phyloP scores from a whole-genome alignment of 768 basidiomycete species.

The Rhodotorula kratochvilovae region DNA sequence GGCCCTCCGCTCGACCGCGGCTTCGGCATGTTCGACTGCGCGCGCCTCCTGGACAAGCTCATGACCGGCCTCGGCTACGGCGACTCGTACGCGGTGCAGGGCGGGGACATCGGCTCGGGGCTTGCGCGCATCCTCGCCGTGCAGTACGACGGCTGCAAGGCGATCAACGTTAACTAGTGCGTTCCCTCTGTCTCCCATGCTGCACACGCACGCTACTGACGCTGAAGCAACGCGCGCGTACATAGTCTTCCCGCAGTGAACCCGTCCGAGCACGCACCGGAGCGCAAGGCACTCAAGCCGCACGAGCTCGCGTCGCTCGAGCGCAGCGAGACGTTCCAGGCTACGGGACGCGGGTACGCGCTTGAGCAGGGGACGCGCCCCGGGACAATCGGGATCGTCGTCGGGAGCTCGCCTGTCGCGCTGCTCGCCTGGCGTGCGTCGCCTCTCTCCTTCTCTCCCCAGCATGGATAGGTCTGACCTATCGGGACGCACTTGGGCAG shows the following conservation, averaged over 20 bases:
- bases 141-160: slow-evolving; percentile 8
- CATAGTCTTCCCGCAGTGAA: slow-evolving; percentile 8
- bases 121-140: slow-evolving; percentile 25
- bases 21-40: slow-evolving; percentile 28
- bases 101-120: slow-evolving; percentile 27
- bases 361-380: slow-evolving; percentile 25
- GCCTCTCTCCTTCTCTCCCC: no score
- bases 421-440: slow-evolving; percentile 40
- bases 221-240: no score
- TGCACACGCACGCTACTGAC: no score
- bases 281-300: background rate
- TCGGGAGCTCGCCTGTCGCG: slow-evolving; percentile 35
- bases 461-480: no score
- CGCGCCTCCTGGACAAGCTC: slow-evolving; percentile 31
- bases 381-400: slow-evolving; percentile 4
- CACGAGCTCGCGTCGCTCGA: slow-evolving; percentile 8
- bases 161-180: slow-evolving; percentile 34
- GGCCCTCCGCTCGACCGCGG: slow-evolving; percentile 28
- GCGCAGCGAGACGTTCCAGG: slow-evolving; percentile 14
- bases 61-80: slow-evolving; percentile 32
- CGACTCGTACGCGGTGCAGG: slow-evolving; percentile 29
- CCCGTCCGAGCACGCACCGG: background rate
- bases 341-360: slow-evolving; percentile 32
- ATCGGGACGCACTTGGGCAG: background rate
- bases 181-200: no score